These are phyloP conservation scores for Pseudoturritis turrita DNA, from an alignment of 345 rosid genomes.

Conservation along the genomic window DNA sequence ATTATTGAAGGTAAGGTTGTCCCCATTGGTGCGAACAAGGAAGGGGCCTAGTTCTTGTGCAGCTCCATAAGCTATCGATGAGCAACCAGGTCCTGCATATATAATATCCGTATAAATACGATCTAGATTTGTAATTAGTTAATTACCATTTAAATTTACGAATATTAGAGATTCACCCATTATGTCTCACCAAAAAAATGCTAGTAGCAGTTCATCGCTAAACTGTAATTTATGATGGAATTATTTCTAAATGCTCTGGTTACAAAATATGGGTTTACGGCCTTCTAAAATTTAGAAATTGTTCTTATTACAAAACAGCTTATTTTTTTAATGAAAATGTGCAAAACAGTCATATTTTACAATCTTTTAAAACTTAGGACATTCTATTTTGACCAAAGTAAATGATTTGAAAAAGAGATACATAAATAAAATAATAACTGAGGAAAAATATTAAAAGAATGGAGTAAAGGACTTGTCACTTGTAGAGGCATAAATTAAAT, in stretches of 20 bases:
- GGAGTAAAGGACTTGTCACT: not conserved
- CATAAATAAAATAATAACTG: too few species aligned
- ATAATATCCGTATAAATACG: not conserved
- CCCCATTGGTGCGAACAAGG: constrained; percentile 37
- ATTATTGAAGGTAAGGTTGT: constrained; percentile 39
- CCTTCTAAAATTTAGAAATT: too few species aligned
- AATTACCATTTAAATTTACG: not conserved
- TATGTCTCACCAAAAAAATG: not conserved
- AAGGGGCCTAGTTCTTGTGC: constrained; percentile 81
- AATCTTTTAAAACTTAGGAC: too few species aligned
- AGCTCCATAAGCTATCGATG: constrained; percentile 74
- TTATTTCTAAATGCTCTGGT: too few species aligned
- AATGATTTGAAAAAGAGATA: too few species aligned
- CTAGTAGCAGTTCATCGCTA: not conserved
- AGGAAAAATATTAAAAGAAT: not conserved
- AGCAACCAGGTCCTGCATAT: constrained; percentile 76
- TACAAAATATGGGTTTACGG: too few species aligned
- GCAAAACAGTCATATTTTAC: too few species aligned
- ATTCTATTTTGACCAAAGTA: too few species aligned
- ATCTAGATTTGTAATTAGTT: not conserved
- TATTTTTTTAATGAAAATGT: too few species aligned
- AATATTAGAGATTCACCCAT: too few species aligned
- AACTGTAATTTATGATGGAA: too few species aligned
- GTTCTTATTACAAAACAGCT: too few species aligned
- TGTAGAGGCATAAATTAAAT: not conserved